Percentiles rank a stretch among this genome's conserved stretches.
These are phyloP conservation scores for Kodamaea neixiangensis DNA, from an alignment of 805 yeast genomes.

Conservation along the genomic window DNA sequence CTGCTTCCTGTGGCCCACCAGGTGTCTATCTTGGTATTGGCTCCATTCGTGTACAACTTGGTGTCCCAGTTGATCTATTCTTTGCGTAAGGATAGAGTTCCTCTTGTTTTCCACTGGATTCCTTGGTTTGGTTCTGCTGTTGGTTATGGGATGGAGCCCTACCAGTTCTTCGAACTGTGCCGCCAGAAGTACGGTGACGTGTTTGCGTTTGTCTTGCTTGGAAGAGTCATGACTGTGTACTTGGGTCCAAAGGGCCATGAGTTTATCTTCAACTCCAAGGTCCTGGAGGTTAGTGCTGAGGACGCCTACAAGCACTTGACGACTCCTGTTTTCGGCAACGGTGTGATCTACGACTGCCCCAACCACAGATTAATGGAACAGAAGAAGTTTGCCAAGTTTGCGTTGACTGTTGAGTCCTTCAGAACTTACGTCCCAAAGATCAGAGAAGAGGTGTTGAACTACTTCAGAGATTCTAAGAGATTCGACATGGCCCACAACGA, in stretches of 20 bases:
- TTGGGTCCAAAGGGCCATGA: conserved; percentile 98
- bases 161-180: conserved; percentile 79
- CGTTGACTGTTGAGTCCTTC: conserved; percentile 84
- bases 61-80: conserved; percentile 69
- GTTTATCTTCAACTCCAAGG: conserved; percentile 87
- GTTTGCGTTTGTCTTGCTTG: conserved; percentile 85
- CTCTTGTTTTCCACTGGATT: conserved; percentile 86
- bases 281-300: conserved; percentile 90
- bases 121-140: conserved; percentile 97
- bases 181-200: conserved; percentile 88
- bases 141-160: conserved; percentile 89
- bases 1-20: conserved; percentile 29
- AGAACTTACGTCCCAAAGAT: conserved; percentile 85
- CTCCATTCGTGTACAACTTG: conserved; percentile 68
- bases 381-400: conserved; percentile 91
- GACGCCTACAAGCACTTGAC: conserved; percentile 94
- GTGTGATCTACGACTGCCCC: conserved; percentile 96
- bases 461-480: conserved; percentile 54
- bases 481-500: conserved; percentile 41
- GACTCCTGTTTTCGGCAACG: conserved; percentile 99
- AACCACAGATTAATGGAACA: conserved; percentile 95
- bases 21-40: conserved; percentile 33
- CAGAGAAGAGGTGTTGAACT: conserved; percentile 70
- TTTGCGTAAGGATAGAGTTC: conserved; percentile 80
- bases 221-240: conserved; percentile 92